Evolutionary conservation across 352 stramenopile genomes (phyloP), one percentile per base, ranked within the genome.

Genomic region (Phytophthora europaea): DNA sequence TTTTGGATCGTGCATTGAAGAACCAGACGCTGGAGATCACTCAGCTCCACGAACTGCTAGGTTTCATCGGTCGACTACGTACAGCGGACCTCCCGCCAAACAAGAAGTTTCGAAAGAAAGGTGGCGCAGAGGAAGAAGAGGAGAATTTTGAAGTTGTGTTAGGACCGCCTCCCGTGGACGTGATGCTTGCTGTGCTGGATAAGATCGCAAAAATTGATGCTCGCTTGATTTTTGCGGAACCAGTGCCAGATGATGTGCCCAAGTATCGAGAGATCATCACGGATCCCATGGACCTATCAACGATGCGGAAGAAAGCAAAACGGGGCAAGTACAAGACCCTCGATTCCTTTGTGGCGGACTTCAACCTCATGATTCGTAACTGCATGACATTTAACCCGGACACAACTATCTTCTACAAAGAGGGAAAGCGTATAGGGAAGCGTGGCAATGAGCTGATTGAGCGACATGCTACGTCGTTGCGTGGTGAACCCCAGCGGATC

Each of bases 281-380:
- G 50, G 83, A 95, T 9, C 90, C 90, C 10, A 97, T 97, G 90
- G 90, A 97, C 61, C 54, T 97, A 15, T 95, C 84, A 36, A 95
- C 84, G 28, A 94, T 97, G 86, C 82, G 83, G 31, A 90, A 84
- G 65, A 94, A 94, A 53, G 89, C 76, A 28, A 90, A 91, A 50
- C 81, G 84, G 36, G 82, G 84, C 72, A 93, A 95, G 73, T 95
- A 96, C 74, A 92, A 93, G 75, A 91, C 83, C 28, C 63, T 95
- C 22, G 88, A 94, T n/a, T 73, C 82, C 31, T 94, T 97, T 75
- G 78, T 78, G 4, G 75, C 87, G 2, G 90, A 97, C 40, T 94
- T 97, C 67, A 88, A 91, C 54, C 75, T 95, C 20, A 97, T 97
- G 83, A 95, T 95, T 64, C 84, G 87, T 38, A 97, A 97, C 67